phyloP scores from a whole-genome alignment of 2,329 filamentous ascomycete genomes.

The Colletotrichum acutatum region DNA sequence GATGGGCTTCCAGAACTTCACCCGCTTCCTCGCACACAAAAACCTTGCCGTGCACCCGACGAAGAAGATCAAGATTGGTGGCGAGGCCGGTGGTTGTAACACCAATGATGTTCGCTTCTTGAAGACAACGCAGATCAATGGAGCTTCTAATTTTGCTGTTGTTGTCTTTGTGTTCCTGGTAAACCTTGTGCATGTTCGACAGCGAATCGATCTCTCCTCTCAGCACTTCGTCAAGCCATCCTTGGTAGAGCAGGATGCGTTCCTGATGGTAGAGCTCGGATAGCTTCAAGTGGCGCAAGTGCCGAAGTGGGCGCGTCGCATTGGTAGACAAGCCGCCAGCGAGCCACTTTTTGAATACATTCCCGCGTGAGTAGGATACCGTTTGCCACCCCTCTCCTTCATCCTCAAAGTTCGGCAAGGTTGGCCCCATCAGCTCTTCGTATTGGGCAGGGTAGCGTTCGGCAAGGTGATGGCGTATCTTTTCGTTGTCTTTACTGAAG shows the following conservation, averaged over 20 bases:
- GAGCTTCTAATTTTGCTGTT: constrained; percentile 42
- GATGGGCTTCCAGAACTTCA: constrained; percentile 74
- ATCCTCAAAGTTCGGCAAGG: neutral
- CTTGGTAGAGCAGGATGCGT: constrained; percentile 20
- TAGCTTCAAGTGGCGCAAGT: neutral
- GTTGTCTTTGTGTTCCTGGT: constrained; percentile 1
- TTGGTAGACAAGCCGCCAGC: neutral
- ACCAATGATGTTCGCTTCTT: constrained; percentile 61
- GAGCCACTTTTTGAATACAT: neutral
- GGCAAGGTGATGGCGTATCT: neutral
- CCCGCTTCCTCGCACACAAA: constrained; percentile 76
- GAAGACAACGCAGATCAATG: constrained; percentile 50
- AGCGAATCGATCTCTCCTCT: neutral
- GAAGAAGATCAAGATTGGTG: constrained; percentile 58
- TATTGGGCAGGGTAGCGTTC: constrained; percentile 35
- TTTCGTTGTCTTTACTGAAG: neutral
- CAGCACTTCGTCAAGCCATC: constrained; percentile 33
- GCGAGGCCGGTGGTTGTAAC: constrained; percentile 71
- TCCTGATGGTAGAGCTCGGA: neutral
- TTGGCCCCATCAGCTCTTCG: constrained; percentile 40
- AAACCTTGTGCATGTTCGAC: neutral
- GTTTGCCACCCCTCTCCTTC: constrained; percentile 38
- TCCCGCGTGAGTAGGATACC: constrained; percentile 33
- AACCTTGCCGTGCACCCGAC: constrained; percentile 62
- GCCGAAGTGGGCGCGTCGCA: neutral